phyloP scores from a whole-genome alignment of 176 grass and related monocot genomes.

The Lolium multiflorum region DNA sequence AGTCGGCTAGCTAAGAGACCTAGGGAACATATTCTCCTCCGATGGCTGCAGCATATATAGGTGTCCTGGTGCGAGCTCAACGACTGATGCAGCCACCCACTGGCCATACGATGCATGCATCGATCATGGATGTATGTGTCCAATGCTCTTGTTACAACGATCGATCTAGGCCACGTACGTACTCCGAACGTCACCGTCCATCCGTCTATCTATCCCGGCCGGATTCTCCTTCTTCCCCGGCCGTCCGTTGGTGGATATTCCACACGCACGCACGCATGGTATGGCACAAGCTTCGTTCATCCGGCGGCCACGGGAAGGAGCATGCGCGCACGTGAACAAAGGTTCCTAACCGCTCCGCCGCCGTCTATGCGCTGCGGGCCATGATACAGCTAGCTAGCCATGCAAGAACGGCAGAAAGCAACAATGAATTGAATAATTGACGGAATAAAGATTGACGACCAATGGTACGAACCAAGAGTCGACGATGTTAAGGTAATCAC shows the following conservation, averaged over 20 bases:
- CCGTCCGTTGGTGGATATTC: constrained; percentile 10
- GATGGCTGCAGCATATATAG: not conserved
- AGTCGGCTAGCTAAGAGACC: not conserved
- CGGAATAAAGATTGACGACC: not conserved
- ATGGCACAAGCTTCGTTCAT: not conserved
- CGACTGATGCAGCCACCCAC: not conserved
- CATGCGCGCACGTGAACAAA: constrained; percentile 12
- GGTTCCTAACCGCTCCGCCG: not conserved
- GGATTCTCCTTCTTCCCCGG: not conserved
- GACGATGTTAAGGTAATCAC: constrained; percentile 13
- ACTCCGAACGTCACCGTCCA: not conserved
- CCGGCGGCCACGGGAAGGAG: not conserved
- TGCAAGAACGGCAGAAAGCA: not conserved
- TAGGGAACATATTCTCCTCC: constrained; percentile 4
- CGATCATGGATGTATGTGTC: not conserved
- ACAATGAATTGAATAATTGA: not conserved
- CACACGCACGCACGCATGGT: not conserved
- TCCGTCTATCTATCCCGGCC: not conserved
- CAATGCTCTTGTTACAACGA: not conserved
- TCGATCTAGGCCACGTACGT: not conserved
- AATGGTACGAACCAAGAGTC: not conserved
- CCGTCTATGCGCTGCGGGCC: not conserved
- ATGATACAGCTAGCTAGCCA: not conserved
- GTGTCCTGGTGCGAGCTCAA: not conserved
- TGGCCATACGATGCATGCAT: not conserved